phyloP scores from a whole-genome alignment of 257 asterid species.

The Penstemon barbatus region DNA sequence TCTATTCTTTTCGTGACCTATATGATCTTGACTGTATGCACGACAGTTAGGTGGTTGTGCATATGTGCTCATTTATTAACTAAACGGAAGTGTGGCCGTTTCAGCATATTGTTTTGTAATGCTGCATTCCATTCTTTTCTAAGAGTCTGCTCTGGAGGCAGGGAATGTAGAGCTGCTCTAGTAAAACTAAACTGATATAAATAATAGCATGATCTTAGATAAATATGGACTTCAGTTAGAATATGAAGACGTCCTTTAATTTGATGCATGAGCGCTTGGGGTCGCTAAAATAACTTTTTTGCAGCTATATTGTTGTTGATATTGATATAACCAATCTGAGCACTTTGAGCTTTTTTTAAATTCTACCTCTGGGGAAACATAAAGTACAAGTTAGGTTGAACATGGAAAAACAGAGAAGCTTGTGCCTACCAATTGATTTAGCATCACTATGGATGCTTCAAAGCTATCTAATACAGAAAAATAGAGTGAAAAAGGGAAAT shows the following conservation, averaged over 20 bases:
- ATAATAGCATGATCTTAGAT: slow-evolving; percentile 7
- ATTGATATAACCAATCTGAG: not conserved
- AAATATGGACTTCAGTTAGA: slow-evolving; percentile 5
- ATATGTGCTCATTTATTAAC: not conserved
- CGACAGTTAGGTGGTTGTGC: slow-evolving; percentile 3
- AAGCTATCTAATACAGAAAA: not conserved
- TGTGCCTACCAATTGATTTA: not conserved
- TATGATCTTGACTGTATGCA: slow-evolving; percentile 10
- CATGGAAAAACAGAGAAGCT: slow-evolving; percentile 2
- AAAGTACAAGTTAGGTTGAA: slow-evolving; percentile 1
- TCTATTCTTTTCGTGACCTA: slow-evolving; percentile 20
- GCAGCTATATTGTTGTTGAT: not conserved
- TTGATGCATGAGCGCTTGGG: not conserved
- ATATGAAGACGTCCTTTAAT: not conserved
- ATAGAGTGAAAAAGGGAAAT: not conserved
- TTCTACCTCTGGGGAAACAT: not conserved
- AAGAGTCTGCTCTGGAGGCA: not conserved
- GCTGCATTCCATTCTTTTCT: not conserved
- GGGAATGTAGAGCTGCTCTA: not conserved
- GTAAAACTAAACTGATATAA: not conserved
- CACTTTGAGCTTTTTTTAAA: not conserved
- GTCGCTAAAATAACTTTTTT: not conserved
- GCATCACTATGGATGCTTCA: not conserved
- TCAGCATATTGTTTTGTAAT: not conserved
- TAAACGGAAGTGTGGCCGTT: not conserved